Conservation (phyloP, 2,329 filamentous ascomycete species). For the Thielaviopsis populi region DNA sequence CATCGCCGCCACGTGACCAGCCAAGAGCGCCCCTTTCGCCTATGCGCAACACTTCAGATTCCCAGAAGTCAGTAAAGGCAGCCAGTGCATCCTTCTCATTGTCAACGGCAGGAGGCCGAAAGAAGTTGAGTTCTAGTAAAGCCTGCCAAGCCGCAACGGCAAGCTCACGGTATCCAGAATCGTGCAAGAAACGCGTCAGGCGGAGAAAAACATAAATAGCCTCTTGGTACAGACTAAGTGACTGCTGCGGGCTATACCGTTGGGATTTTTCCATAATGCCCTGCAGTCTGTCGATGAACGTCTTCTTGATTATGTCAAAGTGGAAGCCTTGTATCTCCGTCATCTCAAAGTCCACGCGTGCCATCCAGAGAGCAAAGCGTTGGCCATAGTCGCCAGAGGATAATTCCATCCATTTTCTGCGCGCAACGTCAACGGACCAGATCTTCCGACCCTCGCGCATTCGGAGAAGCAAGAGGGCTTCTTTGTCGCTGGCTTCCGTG, state of each 20-base stretch:
- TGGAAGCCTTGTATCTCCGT: constrained; percentile 50
- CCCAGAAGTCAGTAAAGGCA: constrained; percentile 54
- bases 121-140: constrained; percentile 56
- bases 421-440: constrained; percentile 51
- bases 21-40: constrained; percentile 59
- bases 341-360: constrained; percentile 58
- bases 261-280: neutral
- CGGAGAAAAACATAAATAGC: constrained; percentile 57
- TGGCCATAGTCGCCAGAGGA: constrained; percentile 25
- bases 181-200: constrained; percentile 55
- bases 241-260: neutral
- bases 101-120: constrained; percentile 31
- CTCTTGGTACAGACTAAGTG: constrained; percentile 20
- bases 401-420: constrained; percentile 45
- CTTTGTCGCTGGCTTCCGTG: constrained; percentile 31
- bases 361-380: constrained; percentile 55
- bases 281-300: constrained; percentile 40
- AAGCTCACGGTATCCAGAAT: constrained; percentile 65
- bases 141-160: constrained; percentile 74
- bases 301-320: constrained; percentile 47
- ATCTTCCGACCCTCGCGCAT: constrained; percentile 60
- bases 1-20: constrained; percentile 36
- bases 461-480: constrained; percentile 49
- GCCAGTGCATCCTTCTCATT: constrained; percentile 16
- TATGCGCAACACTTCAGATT: constrained; percentile 62